Percentiles rank a stretch among this genome's conserved stretches.
Conservation (phyloP, 192 early-diverging fungal species). For the Gigaspora rosea region DNA sequence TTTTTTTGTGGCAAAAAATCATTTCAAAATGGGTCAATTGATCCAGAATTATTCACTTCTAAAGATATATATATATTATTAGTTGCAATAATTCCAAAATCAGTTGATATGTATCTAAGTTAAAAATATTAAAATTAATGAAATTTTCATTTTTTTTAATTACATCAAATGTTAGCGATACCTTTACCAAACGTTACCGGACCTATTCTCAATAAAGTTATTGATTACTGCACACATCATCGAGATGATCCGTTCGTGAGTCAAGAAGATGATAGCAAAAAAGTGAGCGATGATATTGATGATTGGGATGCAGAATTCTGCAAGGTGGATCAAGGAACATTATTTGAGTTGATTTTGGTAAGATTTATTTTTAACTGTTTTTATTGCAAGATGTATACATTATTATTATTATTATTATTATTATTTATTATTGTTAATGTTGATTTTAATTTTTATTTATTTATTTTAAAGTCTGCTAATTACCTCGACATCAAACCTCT, state of each 20-base stretch:
- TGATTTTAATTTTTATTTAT: background rate
- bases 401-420: background rate
- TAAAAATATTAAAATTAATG: background rate
- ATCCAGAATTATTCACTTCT: too few relatives aligned
- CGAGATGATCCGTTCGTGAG: conserved; percentile 51
- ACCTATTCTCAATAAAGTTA: conserved; percentile 81
- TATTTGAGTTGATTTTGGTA: conserved; percentile 88
- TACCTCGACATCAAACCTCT: conserved; percentile 97
- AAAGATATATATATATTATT: too few relatives aligned
- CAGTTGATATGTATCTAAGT: too few relatives aligned
- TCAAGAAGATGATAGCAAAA: conserved; percentile 63
- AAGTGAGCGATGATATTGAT: conserved; percentile 73
- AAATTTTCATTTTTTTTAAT: background rate
- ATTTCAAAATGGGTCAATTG: too few relatives aligned
- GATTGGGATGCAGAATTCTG: conserved; percentile 92
- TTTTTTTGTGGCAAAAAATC: too few relatives aligned
- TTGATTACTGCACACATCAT: conserved; percentile 90
- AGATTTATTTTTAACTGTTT: background rate
- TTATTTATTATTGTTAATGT: background rate
- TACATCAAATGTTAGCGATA: conserved; percentile 52
- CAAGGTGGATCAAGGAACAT: conserved; percentile 89
- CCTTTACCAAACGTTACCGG: conserved; percentile 91
- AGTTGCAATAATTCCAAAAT: too few relatives aligned
- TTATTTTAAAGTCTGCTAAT: conserved; percentile 68
- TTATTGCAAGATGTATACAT: background rate